Evolutionary conservation across 352 stramenopile species (phyloP).

Genomic region (Phytopythium ostracodes): DNA sequence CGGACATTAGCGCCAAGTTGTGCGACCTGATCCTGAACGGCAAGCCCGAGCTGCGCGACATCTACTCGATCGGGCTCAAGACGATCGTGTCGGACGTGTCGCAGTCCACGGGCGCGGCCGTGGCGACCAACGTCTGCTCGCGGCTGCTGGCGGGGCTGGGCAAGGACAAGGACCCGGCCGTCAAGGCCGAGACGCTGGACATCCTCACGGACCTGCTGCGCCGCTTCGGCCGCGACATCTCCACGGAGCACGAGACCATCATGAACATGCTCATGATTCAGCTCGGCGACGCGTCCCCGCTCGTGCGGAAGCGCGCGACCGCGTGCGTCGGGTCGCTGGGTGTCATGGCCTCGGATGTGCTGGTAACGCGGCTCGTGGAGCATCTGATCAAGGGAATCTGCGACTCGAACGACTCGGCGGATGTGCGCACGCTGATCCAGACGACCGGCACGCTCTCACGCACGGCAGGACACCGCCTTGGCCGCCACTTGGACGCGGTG

Average conservation of each 20-base stretch:
- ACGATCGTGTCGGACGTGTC: slow-evolving; percentile 95
- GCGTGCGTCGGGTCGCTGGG: slow-evolving; percentile 94
- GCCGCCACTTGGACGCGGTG: slow-evolving; percentile 93
- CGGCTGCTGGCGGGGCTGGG: slow-evolving; percentile 60
- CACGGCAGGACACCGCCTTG: slow-evolving; percentile 94
- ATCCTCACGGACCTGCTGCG: slow-evolving; percentile 96
- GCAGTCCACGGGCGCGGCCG: slow-evolving; percentile 81
- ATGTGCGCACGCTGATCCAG: slow-evolving; percentile 93
- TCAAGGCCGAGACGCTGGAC: slow-evolving; percentile 95
- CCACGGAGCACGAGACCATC: slow-evolving; percentile 85
- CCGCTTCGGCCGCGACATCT: slow-evolving; percentile 92
- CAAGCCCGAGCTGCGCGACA: slow-evolving; percentile 96
- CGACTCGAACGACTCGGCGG: slow-evolving; percentile 48
- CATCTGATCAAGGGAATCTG: slow-evolving; percentile 91
- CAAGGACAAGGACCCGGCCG: slow-evolving; percentile 65
- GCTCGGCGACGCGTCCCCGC: slow-evolving; percentile 73
- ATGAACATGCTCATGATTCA: slow-evolving; percentile 87
- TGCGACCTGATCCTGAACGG: slow-evolving; percentile 95
- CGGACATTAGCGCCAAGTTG: slow-evolving; percentile 97
- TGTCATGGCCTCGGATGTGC: slow-evolving; percentile 92
- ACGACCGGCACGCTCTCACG: slow-evolving; percentile 97
- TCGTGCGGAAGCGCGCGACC: slow-evolving; percentile 95
- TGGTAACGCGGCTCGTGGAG: slow-evolving; percentile 93
- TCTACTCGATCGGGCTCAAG: slow-evolving; percentile 99
- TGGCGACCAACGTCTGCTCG: slow-evolving; percentile 70